phyloP scores from a whole-genome alignment of 768 basidiomycete genomes.

The Suillus decipiens region DNA sequence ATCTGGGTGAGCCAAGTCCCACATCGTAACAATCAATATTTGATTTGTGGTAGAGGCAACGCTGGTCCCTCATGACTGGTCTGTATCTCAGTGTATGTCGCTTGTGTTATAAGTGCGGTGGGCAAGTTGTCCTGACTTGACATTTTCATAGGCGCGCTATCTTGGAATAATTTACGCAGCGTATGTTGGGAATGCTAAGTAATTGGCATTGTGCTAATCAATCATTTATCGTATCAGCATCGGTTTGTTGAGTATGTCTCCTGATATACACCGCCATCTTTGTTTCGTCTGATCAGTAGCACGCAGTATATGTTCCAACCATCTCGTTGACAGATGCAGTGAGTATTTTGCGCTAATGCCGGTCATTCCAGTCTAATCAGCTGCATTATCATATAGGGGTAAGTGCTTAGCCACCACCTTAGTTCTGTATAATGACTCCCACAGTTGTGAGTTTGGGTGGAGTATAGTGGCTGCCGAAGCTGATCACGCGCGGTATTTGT shows the following conservation, averaged over 20 bases:
- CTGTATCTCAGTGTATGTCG: not conserved
- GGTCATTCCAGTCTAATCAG: not conserved
- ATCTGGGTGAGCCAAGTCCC: conserved; percentile 1
- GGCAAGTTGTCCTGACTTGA: not conserved
- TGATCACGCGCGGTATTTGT: not conserved
- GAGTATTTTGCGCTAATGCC: not conserved
- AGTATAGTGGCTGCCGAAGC: not conserved
- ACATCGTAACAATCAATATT: not conserved
- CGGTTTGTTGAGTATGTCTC: not conserved
- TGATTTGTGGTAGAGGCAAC: not conserved
- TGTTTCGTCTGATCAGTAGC: not conserved
- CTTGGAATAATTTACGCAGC: conserved; percentile 1
- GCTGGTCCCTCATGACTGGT: conserved; percentile 2
- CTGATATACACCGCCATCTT: not conserved
- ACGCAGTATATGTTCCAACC: not conserved
- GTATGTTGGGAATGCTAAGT: not conserved
- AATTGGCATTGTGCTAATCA: not conserved
- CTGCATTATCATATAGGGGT: not conserved
- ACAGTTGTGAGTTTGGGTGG: not conserved
- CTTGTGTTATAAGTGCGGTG: not conserved
- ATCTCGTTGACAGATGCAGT: not conserved
- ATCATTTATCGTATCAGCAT: not conserved
- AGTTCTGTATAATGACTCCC: not conserved
- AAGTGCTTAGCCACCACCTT: not conserved
- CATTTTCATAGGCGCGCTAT: not conserved